phyloP scores from a whole-genome alignment of 1,284 basidiomycete species.

The Tilletia setariae region DNA sequence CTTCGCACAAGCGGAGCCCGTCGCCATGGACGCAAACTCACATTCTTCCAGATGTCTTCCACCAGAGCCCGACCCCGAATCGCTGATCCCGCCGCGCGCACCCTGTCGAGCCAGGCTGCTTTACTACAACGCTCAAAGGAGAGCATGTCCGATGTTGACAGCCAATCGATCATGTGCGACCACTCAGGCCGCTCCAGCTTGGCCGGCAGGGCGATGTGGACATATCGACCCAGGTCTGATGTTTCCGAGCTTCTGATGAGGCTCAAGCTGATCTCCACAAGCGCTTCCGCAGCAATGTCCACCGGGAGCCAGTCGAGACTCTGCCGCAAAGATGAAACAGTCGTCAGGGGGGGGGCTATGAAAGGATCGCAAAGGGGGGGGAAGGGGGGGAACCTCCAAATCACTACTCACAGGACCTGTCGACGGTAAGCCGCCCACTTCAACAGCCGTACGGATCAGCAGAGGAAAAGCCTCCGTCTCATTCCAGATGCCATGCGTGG shows the following conservation, averaged over 20 bases:
- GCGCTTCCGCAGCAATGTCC: constrained; percentile 61
- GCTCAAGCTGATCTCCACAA: constrained; percentile 59
- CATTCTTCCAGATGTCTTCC: constrained; percentile 20
- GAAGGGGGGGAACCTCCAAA: no score
- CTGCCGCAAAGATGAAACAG: constrained; percentile 16
- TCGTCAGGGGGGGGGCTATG: neutral
- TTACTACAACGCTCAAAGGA: constrained; percentile 70
- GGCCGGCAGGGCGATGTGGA: constrained; percentile 15
- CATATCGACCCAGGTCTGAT: neutral
- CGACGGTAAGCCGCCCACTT: constrained; percentile 59
- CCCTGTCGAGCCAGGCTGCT: constrained; percentile 60
- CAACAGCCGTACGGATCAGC: constrained; percentile 57
- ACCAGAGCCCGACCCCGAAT: constrained; percentile 22
- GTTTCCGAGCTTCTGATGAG: neutral
- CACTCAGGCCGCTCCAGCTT: constrained; percentile 31
- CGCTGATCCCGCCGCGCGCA: constrained; percentile 46
- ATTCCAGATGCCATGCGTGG: constrained; percentile 63
- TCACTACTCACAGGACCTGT: constrained; percentile 53
- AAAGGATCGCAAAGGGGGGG: no score
- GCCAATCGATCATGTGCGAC: constrained; percentile 65
- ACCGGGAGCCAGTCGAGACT: constrained; percentile 64
- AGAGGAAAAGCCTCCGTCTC: constrained; percentile 61
- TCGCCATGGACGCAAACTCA: constrained; percentile 14
- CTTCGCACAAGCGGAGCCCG: no score
- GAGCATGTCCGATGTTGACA: constrained; percentile 64